Base-by-base conservation (phyloP, 306 rosid species). In the Citrullus amarus region DNA sequence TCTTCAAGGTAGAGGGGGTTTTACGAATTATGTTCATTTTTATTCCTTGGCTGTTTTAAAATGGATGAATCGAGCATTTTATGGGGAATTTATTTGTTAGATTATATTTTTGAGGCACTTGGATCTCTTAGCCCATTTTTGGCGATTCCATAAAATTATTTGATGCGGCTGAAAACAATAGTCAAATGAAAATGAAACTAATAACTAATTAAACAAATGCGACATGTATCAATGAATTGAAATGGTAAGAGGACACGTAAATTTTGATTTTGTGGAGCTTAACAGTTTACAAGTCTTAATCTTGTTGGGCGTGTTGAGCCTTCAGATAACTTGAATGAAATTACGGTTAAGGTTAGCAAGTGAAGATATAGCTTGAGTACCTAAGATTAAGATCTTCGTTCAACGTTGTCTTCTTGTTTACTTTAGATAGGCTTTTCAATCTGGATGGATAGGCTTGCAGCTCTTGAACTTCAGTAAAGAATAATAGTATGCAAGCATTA, bases 1-100 rank as follows among this genome's bases (percentile, higher is more conserved):
- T 87, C 89, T 83, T 89, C 54, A 90, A 95, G 94, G 97, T 34
- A 20, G 25, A 5, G 3, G 15, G 38, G 51, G 28, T 72, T 72
- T 16, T 5, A 28, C 0, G 38, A 28, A 14, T 48, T 72, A 14
- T 25, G 28, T 25, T 25, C 28, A 25, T 25, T 25, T 25, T 25
- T 25, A 0, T 25, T 25, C n/a, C 2, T 15, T 13, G 43, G 39
- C 20, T 25, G 20, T 50, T 55, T 55, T n/a, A 7, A 53, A 72
- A 14, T 72, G 60, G 59, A 72, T 12, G n/a, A 30, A 72, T 16
- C 9, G n/a, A 71, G 25, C 13, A 72, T 48, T 50, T 48, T 72
- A 13, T 43, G 77, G 55, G 14, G 39, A 20, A 12, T 28, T 28
- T 28, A 15, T 51, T 51, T 1, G 56, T 48, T 48, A 12, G 66